phyloP scores from a whole-genome alignment of 371 early-diverging fungal species.

The Mucor plumbeus region DNA sequence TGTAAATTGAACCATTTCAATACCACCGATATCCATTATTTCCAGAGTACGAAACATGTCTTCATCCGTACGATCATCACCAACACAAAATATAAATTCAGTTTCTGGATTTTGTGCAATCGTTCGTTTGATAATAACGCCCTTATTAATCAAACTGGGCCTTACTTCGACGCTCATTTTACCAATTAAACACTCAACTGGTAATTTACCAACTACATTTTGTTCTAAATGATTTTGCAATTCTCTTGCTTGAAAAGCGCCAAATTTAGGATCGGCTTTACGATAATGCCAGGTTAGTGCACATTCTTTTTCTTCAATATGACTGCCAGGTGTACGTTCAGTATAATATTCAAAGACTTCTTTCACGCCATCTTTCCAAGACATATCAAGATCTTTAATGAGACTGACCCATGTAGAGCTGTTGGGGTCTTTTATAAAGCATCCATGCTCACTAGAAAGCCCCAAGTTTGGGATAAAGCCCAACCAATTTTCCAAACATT shows the following conservation, averaged over 20 bases:
- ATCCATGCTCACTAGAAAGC: constrained; percentile 72
- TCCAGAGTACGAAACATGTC: constrained; percentile 86
- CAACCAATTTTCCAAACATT: constrained; percentile 80
- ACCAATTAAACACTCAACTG: constrained; percentile 89
- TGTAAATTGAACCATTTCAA: constrained; percentile 52
- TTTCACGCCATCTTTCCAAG: constrained; percentile 80
- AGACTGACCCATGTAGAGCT: constrained; percentile 69
- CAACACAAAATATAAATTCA: constrained; percentile 90
- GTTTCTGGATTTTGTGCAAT: constrained; percentile 53
- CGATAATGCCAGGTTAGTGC: constrained; percentile 90
- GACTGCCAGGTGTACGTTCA: constrained; percentile 82
- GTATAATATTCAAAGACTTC: constrained; percentile 86
- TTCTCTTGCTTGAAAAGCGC: constrained; percentile 81
- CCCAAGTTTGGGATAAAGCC: constrained; percentile 80
- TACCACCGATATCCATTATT: constrained; percentile 29
- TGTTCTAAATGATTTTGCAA: constrained; percentile 85
- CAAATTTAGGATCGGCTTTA: constrained; percentile 76
- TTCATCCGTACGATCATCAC: constrained; percentile 96
- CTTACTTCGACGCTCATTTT: constrained; percentile 94
- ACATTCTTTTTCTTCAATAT: constrained; percentile 78
- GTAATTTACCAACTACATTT: constrained; percentile 78
- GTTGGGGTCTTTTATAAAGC: constrained; percentile 60
- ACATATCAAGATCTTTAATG: constrained; percentile 74
- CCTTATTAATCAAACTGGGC: constrained; percentile 76
- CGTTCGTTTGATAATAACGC: constrained; percentile 88